Evolutionary conservation across 345 rosid genomes (phyloP), one percentile per base, ranked within the genome.

Genomic region (Populus nigra): DNA sequence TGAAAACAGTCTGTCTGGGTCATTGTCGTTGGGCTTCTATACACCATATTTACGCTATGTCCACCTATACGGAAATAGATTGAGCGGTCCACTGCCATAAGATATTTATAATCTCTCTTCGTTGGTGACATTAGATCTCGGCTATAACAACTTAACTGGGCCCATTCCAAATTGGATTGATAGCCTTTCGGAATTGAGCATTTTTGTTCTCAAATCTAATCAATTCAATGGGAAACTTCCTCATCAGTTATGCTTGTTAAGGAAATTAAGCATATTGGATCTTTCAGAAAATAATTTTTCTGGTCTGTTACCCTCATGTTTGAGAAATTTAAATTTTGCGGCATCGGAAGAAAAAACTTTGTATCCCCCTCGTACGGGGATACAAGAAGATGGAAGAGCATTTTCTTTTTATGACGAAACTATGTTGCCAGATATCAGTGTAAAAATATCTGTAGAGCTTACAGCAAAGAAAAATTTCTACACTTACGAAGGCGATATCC

Each of bases 221-320:
- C 31, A 65, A 2, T 25, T 65, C 18, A 17, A 23, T 3, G 68
- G 68, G 15, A 8, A 65, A 65, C 17, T 65, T 29, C 68, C 68
- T 11, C 5, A 0, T 23, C 35, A 65, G 22, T 12, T 65, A 23
- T 65, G 68, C 68, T 25, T 9, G 39, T 65, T 65, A 27, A 33
- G 18, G 18, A 29, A 1, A 65, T 27, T 65, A 65, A 65, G 68
- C 17, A 23, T 65, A 5, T 13, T 65, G 31, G 68, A 65, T 25
- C 35, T 65, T 5, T 65, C 68, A 23, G 7, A 12, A 13, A 65
- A 65, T 33, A 65, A 1, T 5, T 50, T 78, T 27, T 78, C 68
- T 20, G 62, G 77, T 23, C 73, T 7, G n/a, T 50, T 78, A 10
- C 67, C n/a, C 3, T 11, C 47, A 23, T 78, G 81, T 15, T 49